Conservation (phyloP, 1,284 basidiomycete species). For the Puccinia coronata region DNA sequence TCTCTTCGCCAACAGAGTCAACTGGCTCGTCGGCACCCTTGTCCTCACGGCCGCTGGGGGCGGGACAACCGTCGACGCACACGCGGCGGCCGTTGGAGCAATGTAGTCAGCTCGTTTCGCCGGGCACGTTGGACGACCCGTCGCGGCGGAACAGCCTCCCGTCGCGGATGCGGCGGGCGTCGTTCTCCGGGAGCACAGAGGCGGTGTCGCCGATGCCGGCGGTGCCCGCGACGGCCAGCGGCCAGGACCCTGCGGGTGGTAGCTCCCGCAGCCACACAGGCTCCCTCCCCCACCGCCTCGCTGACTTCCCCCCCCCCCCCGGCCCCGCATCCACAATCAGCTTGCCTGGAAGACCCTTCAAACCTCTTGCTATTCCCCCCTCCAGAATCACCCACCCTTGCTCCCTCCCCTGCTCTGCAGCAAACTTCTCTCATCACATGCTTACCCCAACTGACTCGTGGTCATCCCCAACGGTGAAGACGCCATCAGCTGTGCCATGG, state of each 20-base stretch:
- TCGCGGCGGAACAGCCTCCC: constrained; percentile 53
- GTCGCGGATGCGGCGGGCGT: constrained; percentile 52
- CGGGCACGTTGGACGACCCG: constrained; percentile 38
- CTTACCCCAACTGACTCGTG: too few species aligned
- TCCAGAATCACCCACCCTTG: constrained; percentile 52
- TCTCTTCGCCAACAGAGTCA: constrained; percentile 42
- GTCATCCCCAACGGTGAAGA: constrained; percentile 94
- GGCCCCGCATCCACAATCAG: constrained; percentile 46
- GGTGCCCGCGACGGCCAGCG: not conserved
- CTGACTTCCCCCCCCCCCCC: constrained; percentile 5
- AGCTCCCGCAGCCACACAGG: constrained; percentile 52
- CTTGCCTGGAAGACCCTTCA: constrained; percentile 49
- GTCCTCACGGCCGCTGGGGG: not conserved
- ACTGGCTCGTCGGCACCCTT: constrained; percentile 29
- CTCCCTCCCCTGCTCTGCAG: constrained; percentile 58
- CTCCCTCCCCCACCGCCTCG: constrained; percentile 39
- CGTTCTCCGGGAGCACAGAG: constrained; percentile 51
- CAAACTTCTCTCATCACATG: too few species aligned
- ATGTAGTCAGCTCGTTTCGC: constrained; percentile 9
- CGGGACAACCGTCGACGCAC: constrained; percentile 6
- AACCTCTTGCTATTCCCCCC: constrained; percentile 40
- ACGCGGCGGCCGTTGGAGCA: constrained; percentile 38
- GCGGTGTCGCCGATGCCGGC: constrained; percentile 27
- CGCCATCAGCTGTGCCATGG: constrained; percentile 93
- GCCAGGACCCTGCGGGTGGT: not conserved